Base-by-base conservation (phyloP, 257 asterid species). In the Primulina tabacum region DNA sequence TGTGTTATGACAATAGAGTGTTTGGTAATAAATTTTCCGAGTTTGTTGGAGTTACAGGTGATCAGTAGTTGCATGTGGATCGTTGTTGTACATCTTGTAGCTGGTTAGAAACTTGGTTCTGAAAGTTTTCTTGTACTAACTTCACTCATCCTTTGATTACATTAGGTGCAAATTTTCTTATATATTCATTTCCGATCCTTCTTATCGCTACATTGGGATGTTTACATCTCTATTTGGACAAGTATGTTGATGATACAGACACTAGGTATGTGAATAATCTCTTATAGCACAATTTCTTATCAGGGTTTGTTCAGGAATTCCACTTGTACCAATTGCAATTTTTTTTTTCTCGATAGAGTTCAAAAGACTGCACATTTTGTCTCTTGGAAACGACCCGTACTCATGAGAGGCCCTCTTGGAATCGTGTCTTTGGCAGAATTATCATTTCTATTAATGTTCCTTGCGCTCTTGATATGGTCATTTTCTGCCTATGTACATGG, bases 181-280 rank as follows among this genome's bases (percentile, higher is more conserved):
- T 83, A 37, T 75, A 78, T 60, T 37, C 74, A 14, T 65, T 75
- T 7, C 83, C 83, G 3, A 16, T 83, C 62, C 82, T 80, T 8
- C 71, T 83, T 57, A 70, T 80, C 56, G 78, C 88, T 6, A 58
- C 65, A 58, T 37, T 83, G 76, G 88, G 83, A 77, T 80, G 88
- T 78, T 14, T 83, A 30, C 76, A 73, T 59, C 83, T 77, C 20
- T 85, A 83, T 71, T 63, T 83, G 73, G 76, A 73, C 5, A 78
- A 75, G 76, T 72, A 78, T 69, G 37, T 7, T 33, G 69, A 62
- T 62, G 77, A 37, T 20, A 9, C 24, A 60, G 53, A 73, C 8
- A 28, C 62, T 6, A 59, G 82, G 85, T 76, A 55, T n/a, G 53
- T 26, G 16, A 60, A 71, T 47, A 1, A 1, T 17, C 20, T 8